phyloP scores from a whole-genome alignment of 371 early-diverging fungal genomes.

The Lichtheimia ornata region DNA sequence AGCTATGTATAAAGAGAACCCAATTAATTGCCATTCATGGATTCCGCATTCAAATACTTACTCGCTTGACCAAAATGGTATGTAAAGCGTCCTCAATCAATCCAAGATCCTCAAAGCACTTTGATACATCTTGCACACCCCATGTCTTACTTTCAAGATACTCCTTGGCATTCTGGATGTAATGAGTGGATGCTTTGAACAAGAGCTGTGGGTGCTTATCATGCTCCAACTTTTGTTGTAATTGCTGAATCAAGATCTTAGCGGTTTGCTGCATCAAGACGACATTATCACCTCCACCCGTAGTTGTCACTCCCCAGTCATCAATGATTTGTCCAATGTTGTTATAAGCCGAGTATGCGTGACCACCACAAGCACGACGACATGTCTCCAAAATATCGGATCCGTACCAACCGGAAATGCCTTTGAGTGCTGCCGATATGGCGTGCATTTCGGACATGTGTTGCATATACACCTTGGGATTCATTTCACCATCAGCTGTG shows the following conservation, averaged over 20 bases:
- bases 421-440: constrained; percentile 58
- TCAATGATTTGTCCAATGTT: constrained; percentile 61
- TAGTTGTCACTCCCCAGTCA: constrained; percentile 71
- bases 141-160: constrained; percentile 28
- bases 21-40: background rate
- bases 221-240: constrained; percentile 27
- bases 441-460: constrained; percentile 66
- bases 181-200: constrained; percentile 37
- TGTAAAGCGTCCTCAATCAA: constrained; percentile 32
- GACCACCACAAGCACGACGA: constrained; percentile 63
- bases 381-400: constrained; percentile 61
- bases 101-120: constrained; percentile 27
- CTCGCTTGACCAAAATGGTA: constrained; percentile 35
- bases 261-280: constrained; percentile 67
- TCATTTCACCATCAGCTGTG: constrained; percentile 45
- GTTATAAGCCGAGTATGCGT: constrained; percentile 70
- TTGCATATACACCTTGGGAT: constrained; percentile 44
- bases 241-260: constrained; percentile 24
- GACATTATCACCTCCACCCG: constrained; percentile 75
- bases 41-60: constrained; percentile 9
- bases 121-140: constrained; percentile 19
- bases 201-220: constrained; percentile 29
- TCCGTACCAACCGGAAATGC: constrained; percentile 56
- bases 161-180: constrained; percentile 27
- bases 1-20: constrained; percentile 19